Conservation (phyloP, 2,329 filamentous ascomycete genomes). For the Helminthosporium solani region DNA sequence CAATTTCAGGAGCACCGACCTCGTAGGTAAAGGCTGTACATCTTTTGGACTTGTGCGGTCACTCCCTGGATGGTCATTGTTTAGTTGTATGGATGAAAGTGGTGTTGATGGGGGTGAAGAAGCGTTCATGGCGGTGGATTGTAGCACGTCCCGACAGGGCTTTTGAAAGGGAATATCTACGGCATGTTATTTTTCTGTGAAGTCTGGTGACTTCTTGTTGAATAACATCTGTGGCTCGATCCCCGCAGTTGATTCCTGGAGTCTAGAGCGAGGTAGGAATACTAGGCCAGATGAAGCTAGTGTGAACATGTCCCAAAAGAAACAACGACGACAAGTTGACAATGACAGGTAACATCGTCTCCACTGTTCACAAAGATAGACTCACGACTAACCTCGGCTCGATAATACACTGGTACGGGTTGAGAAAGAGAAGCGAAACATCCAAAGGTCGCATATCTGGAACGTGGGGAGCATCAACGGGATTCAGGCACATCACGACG, state of each 20-base stretch:
- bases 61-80: neutral
- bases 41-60: neutral
- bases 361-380: neutral
- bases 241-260: conserved; percentile 1
- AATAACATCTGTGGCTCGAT: no score
- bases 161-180: neutral
- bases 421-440: no score
- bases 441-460: no score
- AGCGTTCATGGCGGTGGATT: neutral
- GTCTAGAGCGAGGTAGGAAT: neutral
- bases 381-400: neutral
- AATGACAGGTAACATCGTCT: neutral
- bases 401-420: neutral
- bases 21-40: neutral
- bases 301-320: neutral
- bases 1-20: conserved; percentile 33
- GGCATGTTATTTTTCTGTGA: neutral
- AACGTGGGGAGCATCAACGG: no score
- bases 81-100: neutral
- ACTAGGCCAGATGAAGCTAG: conserved; percentile 3
- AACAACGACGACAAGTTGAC: no score
- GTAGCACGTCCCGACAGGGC: neutral
- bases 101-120: neutral
- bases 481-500: neutral
- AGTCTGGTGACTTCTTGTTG: conserved; percentile 1